Conservation (phyloP, 1,139 yeast species). For the Saccharomyces hybrid region DNA sequence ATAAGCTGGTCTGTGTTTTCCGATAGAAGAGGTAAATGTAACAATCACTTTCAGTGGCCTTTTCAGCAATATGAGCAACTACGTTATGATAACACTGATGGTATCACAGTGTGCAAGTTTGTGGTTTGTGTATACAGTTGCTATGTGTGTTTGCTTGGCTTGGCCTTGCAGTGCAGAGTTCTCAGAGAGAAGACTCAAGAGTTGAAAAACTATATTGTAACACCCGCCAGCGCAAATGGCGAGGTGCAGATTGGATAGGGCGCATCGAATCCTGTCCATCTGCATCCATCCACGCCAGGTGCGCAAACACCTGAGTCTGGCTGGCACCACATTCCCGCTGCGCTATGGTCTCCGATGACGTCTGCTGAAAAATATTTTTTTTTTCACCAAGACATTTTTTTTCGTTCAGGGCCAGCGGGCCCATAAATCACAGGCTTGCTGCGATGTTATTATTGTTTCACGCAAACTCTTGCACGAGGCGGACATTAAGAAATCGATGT, state of each 20-base stretch:
- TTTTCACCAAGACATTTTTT: not conserved
- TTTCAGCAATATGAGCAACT: not conserved
- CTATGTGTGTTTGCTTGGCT: not conserved
- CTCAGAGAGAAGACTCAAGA: not conserved
- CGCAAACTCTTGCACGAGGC: too few species aligned
- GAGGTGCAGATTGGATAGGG: not conserved
- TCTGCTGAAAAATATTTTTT: not conserved
- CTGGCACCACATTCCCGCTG: not conserved
- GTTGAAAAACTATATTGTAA: not conserved
- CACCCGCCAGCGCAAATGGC: not conserved
- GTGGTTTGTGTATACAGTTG: not conserved
- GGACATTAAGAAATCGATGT: too few species aligned
- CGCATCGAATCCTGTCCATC: not conserved
- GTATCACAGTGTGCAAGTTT: not conserved
- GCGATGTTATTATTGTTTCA: slow-evolving; percentile 1
- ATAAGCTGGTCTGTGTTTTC: not conserved
- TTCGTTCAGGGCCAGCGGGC: slow-evolving; percentile 1
- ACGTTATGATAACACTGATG: not conserved
- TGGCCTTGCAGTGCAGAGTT: not conserved
- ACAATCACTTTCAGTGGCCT: not conserved
- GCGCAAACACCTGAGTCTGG: not conserved
- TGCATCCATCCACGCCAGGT: not conserved
- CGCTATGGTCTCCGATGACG: not conserved
- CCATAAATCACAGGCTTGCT: not conserved
- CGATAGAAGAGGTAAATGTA: not conserved